phyloP scores from a whole-genome alignment of 495 filamentous ascomycete species.

The Jackrogersella minutella region DNA sequence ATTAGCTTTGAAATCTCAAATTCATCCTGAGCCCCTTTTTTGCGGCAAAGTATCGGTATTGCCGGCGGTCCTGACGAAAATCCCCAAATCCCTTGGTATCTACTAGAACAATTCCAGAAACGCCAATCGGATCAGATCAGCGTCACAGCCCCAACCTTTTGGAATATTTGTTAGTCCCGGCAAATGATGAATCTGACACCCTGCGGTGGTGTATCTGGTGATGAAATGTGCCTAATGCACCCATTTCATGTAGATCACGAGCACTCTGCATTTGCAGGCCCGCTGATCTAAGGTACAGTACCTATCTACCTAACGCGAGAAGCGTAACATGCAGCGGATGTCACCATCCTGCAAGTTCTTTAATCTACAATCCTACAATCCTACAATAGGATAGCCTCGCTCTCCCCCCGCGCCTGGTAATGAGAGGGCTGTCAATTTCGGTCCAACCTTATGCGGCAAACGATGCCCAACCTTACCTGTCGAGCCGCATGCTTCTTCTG shows the following conservation, averaged over 20 bases:
- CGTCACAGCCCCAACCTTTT: slow-evolving; percentile 26
- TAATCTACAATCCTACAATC: slow-evolving; percentile 30
- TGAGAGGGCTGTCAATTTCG: slow-evolving; percentile 24
- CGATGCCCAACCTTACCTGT: slow-evolving; percentile 25
- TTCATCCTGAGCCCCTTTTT: slow-evolving; percentile 1
- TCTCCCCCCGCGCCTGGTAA: slow-evolving; percentile 15
- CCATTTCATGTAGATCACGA: slow-evolving; percentile 39
- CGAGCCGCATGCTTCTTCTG: slow-evolving; percentile 22
- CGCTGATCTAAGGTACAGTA: slow-evolving; percentile 25
- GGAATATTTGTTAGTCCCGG: slow-evolving; percentile 24
- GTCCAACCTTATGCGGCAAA: slow-evolving; percentile 23
- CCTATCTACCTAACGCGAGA: slow-evolving; percentile 23
- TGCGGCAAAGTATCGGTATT: neutral
- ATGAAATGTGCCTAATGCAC: slow-evolving; percentile 38
- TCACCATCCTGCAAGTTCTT: slow-evolving; percentile 31
- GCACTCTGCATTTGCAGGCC: slow-evolving; percentile 29
- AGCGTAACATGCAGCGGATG: slow-evolving; percentile 40
- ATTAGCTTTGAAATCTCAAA: neutral
- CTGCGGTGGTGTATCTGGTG: slow-evolving; percentile 27
- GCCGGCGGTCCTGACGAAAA: neutral
- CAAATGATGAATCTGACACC: slow-evolving; percentile 33
- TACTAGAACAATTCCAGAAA: slow-evolving; percentile 40
- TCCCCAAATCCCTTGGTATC: neutral
- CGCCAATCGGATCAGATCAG: slow-evolving; percentile 38
- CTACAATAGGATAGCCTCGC: slow-evolving; percentile 20